Percentiles rank a stretch among this genome's conserved stretches.
Conservation (phyloP, 768 basidiomycete species). For the Leccinum uliginosum region DNA sequence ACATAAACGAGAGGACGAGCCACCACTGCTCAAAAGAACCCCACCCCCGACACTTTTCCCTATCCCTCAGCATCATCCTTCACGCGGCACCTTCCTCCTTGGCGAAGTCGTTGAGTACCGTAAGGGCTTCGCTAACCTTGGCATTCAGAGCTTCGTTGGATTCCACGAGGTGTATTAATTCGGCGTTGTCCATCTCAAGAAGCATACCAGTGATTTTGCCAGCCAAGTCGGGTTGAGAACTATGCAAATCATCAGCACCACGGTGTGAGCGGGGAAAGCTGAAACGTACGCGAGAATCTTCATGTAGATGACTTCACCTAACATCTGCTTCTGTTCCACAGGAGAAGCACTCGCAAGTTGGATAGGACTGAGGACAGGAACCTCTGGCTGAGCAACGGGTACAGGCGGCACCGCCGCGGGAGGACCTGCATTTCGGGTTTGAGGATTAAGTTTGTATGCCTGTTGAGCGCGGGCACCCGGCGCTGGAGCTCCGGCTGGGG, state of each 20-base stretch:
- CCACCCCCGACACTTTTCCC: slow-evolving; percentile 7
- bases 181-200: slow-evolving; percentile 97
- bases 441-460: slow-evolving; percentile 31
- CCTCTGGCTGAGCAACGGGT: slow-evolving; percentile 44
- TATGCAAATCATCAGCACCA: slow-evolving; percentile 28
- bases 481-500: slow-evolving; percentile 44
- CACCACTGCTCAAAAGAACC: slow-evolving; percentile 35
- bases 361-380: slow-evolving; percentile 58
- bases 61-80: neutral
- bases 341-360: slow-evolving; percentile 55
- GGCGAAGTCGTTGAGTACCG: slow-evolving; percentile 83
- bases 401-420: slow-evolving; percentile 32
- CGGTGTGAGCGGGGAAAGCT: neutral
- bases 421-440: slow-evolving; percentile 34
- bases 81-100: slow-evolving; percentile 31
- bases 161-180: slow-evolving; percentile 87
- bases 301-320: slow-evolving; percentile 95
- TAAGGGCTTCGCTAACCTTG: slow-evolving; percentile 91
- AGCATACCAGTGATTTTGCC: slow-evolving; percentile 99
- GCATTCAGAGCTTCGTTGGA: slow-evolving; percentile 72
- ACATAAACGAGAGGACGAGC: slow-evolving; percentile 47
- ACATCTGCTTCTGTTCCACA: slow-evolving; percentile 97
- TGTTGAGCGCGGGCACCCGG: slow-evolving; percentile 35
- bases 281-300: slow-evolving; percentile 69
- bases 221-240: slow-evolving; percentile 85